Conservation (phyloP, 345 rosid species). For the Sisymbrium irio region DNA sequence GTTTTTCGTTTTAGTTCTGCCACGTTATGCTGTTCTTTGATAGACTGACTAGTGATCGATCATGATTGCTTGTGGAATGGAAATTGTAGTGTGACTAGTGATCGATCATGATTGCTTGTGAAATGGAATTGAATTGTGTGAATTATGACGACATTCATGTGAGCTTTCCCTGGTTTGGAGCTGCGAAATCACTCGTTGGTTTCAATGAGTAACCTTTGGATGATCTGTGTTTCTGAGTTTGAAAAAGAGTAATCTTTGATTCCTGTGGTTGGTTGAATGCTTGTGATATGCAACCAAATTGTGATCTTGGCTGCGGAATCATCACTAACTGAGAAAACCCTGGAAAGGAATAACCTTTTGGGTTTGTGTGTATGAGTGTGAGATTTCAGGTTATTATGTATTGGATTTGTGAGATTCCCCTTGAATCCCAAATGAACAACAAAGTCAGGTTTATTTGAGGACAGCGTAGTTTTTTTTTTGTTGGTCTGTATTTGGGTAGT, state of each 20-base stretch:
- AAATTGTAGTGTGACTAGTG: neutral
- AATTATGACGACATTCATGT: neutral
- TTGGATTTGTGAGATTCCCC: neutral
- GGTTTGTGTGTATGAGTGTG: neutral
- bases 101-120: neutral
- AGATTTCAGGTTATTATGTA: neutral
- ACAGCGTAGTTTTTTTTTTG: neutral
- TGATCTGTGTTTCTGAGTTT: neutral
- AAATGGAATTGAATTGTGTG: neutral
- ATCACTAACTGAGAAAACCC: neutral
- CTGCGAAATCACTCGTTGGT: neutral
- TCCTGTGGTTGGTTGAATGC: neutral
- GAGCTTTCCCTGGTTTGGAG: neutral
- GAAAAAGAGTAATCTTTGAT: neutral
- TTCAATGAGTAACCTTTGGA: neutral
- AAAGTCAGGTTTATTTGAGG: neutral
- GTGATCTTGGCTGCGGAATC: neutral
- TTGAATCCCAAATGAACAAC: neutral
- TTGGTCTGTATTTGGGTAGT: neutral
- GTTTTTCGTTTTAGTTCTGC: neutral
- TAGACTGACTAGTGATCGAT: neutral
- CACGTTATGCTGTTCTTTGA: neutral
- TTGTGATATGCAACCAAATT: neutral
- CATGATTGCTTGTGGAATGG: neutral
- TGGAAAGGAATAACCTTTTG: slow-evolving; percentile 6